A percentile compares a stretch with the other conserved stretches of the same genome.
Conservation (phyloP, 805 yeast species). For the Sugiyamaella floridensis region DNA sequence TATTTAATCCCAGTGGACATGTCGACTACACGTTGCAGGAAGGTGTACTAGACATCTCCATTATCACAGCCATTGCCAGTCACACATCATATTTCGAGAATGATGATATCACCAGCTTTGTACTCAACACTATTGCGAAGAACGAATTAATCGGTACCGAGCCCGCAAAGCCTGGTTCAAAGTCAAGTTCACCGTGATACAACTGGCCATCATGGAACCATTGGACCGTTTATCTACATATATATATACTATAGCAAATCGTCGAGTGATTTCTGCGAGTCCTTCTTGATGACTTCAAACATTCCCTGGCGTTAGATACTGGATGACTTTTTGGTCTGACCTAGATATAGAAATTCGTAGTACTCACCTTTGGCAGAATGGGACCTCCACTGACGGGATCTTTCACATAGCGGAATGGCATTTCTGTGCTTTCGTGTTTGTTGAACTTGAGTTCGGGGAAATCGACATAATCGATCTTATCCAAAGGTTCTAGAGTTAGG, state of each 20-base stretch:
- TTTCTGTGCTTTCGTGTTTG: constrained; percentile 87
- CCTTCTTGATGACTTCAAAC: constrained; percentile 77
- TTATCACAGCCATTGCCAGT: constrained; percentile 73
- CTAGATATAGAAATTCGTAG: background rate
- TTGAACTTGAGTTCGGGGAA: constrained; percentile 89
- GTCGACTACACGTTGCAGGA: constrained; percentile 76
- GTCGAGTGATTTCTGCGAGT: constrained; percentile 63
- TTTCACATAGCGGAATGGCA: constrained; percentile 91
- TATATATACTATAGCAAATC: constrained; percentile 20
- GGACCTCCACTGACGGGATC: constrained; percentile 55
- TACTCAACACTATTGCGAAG: constrained; percentile 36
- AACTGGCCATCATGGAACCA: no score
- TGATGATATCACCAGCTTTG: constrained; percentile 71
- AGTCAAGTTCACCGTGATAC: background rate
- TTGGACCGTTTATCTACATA: background rate
- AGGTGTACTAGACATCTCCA: constrained; percentile 70
- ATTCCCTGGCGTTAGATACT: constrained; percentile 45
- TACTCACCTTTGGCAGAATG: constrained; percentile 57
- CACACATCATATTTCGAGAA: constrained; percentile 88
- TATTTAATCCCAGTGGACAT: constrained; percentile 65
- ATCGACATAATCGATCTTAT: constrained; percentile 76
- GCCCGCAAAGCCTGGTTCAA: background rate
- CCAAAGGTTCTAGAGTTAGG: constrained; percentile 38
- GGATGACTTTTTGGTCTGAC: background rate
- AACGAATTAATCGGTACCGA: background rate